Conservation (phyloP, 495 filamentous ascomycete species). For the Penicillium chermesinum region DNA sequence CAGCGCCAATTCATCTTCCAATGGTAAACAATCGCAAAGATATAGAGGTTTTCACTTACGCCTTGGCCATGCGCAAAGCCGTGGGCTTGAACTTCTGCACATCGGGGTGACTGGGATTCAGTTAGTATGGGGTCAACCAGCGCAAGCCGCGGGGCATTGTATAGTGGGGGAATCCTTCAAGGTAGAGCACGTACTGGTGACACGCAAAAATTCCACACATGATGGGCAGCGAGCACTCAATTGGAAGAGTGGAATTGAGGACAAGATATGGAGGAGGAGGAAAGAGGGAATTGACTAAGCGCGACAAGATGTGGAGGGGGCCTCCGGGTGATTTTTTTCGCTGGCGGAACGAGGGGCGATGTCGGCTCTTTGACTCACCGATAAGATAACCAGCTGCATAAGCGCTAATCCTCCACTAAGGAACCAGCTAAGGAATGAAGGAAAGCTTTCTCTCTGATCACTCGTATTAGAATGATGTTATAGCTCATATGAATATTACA, state of each 20-base stretch:
- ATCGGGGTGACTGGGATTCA: conserved; percentile 71
- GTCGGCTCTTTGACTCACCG: conserved; percentile 43
- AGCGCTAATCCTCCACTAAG: neutral
- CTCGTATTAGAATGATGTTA: neutral
- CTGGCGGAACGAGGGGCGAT: conserved; percentile 38
- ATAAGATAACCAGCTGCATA: conserved; percentile 38
- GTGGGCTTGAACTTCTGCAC: conserved; percentile 95
- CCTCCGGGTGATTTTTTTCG: conserved; percentile 31
- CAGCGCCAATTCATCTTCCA: no score
- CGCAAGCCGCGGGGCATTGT: conserved; percentile 5
- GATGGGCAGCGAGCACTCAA: conserved; percentile 28
- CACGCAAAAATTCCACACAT: conserved; percentile 92
- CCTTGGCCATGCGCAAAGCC: conserved; percentile 91
- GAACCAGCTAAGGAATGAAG: neutral
- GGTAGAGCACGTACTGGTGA: conserved; percentile 60
- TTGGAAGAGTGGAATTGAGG: conserved; percentile 11
- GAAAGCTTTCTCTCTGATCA: neutral
- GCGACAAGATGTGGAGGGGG: conserved; percentile 12
- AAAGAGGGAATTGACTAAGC: conserved; percentile 21
- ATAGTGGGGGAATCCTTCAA: conserved; percentile 10
- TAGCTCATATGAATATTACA: no score
- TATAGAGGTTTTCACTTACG: conserved; percentile 54
- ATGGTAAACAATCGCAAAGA: no score
- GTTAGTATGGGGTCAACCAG: conserved; percentile 22
- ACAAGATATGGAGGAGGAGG: conserved; percentile 8